Percentiles rank a stretch among this genome's conserved stretches.
Conservation (phyloP, 2,329 filamentous ascomycete genomes). For the Apiospora hydei region DNA sequence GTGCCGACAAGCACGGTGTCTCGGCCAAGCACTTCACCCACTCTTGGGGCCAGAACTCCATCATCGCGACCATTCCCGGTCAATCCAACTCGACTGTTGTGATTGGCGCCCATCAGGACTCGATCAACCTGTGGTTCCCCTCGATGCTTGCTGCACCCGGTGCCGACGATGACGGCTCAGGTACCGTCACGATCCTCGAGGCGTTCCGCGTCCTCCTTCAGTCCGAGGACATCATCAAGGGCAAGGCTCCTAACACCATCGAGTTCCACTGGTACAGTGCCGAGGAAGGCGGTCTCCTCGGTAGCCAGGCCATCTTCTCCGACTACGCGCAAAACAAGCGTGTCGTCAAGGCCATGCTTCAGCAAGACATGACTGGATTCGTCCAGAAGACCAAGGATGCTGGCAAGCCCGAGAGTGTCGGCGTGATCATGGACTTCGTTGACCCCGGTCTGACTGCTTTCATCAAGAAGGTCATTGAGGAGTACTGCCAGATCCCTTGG, state of each 20-base stretch:
- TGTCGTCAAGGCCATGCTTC: slow-evolving; percentile 93
- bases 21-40: slow-evolving; percentile 79
- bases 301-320: slow-evolving; percentile 86
- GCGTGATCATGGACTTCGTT: slow-evolving; percentile 92
- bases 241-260: slow-evolving; percentile 82
- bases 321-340: slow-evolving; percentile 76
- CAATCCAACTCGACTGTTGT: slow-evolving; percentile 84
- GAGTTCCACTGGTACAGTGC: slow-evolving; percentile 95
- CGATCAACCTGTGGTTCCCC: slow-evolving; percentile 90
- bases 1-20: slow-evolving; percentile 71
- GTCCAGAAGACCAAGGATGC: slow-evolving; percentile 83
- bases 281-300: slow-evolving; percentile 73
- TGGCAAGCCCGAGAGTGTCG: slow-evolving; percentile 83
- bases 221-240: slow-evolving; percentile 72
- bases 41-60: slow-evolving; percentile 86
- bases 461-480: slow-evolving; percentile 86
- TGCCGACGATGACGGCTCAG: slow-evolving; percentile 94
- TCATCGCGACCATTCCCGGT: slow-evolving; percentile 92
- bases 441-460: slow-evolving; percentile 83
- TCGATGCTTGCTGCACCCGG: slow-evolving; percentile 85
- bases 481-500: slow-evolving; percentile 89
- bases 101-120: slow-evolving; percentile 92
- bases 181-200: slow-evolving; percentile 93
- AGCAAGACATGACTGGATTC: slow-evolving; percentile 98
- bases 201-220: slow-evolving; percentile 82